Evolutionary conservation across 2,329 filamentous ascomycete species (phyloP), one percentile per base, ranked within the genome.

Genomic region (Ophiostoma perfectum): DNA sequence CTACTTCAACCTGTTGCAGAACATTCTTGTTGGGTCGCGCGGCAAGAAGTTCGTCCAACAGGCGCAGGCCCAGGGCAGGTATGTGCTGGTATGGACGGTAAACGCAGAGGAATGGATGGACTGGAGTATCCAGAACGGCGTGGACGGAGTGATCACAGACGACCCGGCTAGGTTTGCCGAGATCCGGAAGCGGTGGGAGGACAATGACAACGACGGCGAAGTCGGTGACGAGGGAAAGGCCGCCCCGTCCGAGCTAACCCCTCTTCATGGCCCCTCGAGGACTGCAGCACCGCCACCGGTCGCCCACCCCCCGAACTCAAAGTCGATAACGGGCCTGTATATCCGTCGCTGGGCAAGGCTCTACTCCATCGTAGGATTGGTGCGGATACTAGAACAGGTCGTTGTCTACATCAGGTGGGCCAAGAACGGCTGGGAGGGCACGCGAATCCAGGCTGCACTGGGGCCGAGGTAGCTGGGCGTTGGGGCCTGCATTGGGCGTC

Each of bases 131-230:
- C 78, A 82, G 41, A 79, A 84, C 58, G 73, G 73, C 39, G 80
- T 96, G 0, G 91, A 96, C 73, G 93, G 91, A 0, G 89, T 97
- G 4, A 88, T 97, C 67, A 96, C 93, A 0, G 93, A 97, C 75
- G 88, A 97, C 73, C 91, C 91, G 0, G 84, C 84, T 75, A 78
- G 84, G 72, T 94, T 88, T 74, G 75, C 88, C 38, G 83, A 89
- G 62, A 82, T 92, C 1, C 86, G 85, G 71, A 74, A 81, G 64
- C 73, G 78, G 60, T 69, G 66, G 69, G 67, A 38, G 8, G 52
- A 36, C 5, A 8, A 14, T 16, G 58, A 16, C 4, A 27, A 39
- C 3, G 66, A 55, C 41, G 58, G 38, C 8, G 60, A 39, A 4
- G 66, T 27, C 9, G 44, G 38, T n/a, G 52, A 6, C 2, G 58